Evolutionary conservation across 2,329 filamentous ascomycete genomes (phyloP).

Genomic region (Neopestalotiopsis sp.): DNA sequence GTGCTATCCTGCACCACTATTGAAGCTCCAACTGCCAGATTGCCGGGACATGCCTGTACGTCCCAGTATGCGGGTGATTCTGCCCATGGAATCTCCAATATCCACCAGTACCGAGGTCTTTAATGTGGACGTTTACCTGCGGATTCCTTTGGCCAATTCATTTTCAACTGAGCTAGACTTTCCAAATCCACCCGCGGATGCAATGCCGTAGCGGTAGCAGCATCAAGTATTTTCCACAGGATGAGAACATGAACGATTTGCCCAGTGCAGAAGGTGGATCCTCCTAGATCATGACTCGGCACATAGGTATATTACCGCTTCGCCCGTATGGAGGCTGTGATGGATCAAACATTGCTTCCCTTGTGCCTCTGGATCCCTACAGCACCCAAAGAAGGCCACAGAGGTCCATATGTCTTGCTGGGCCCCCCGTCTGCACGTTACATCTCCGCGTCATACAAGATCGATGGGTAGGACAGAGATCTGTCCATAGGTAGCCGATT

Average conservation of each 20-base stretch:
- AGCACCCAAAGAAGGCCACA: neutral
- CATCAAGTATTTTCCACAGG: neutral
- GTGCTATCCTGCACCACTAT: neutral
- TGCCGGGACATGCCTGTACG: neutral
- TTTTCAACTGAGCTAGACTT: neutral
- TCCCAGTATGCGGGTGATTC: neutral
- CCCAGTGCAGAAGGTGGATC: constrained; percentile 1
- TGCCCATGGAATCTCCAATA: neutral
- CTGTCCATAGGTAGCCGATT: constrained; percentile 4
- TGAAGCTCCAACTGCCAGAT: neutral
- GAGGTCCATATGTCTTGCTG: constrained; percentile 3
- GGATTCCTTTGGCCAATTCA: neutral
- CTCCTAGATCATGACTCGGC: neutral
- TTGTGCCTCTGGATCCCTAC: neutral
- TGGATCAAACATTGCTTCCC: neutral
- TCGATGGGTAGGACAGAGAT: constrained; percentile 8
- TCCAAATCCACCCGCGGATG: neutral
- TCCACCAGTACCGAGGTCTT: neutral
- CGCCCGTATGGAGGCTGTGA: constrained; percentile 15
- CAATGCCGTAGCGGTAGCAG: neutral
- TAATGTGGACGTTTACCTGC: neutral
- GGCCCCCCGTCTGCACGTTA: neutral
- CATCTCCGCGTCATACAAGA: constrained; percentile 14
- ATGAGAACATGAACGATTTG: neutral
- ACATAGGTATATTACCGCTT: constrained; percentile 1